Evolutionary conservation across 495 filamentous ascomycete species (phyloP).

Genomic region (Haplographium delicatum): DNA sequence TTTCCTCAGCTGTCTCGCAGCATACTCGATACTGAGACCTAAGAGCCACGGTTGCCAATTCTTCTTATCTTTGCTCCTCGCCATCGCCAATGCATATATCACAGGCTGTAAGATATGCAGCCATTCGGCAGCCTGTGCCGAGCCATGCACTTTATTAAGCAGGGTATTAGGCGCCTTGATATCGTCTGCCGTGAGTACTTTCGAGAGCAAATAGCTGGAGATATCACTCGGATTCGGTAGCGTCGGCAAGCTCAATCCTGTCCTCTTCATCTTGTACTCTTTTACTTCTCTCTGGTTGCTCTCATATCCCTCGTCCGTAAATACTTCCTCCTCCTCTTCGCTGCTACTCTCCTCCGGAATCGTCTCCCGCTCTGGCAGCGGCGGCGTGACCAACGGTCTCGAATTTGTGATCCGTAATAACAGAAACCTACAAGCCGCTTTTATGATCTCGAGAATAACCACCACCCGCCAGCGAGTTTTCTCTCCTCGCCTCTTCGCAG

Average conservation of each 20-base stretch:
- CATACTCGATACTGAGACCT: slow-evolving; percentile 81
- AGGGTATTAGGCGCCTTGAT: slow-evolving; percentile 85
- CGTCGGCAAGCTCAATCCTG: slow-evolving; percentile 73
- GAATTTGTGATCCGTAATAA: slow-evolving; percentile 80
- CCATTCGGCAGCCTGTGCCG: slow-evolving; percentile 73
- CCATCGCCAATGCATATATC: slow-evolving; percentile 81
- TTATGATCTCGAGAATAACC: slow-evolving; percentile 78
- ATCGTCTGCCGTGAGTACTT: slow-evolving; percentile 91
- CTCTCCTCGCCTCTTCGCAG: slow-evolving; percentile 76
- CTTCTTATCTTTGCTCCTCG: slow-evolving; percentile 56
- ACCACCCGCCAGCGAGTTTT: slow-evolving; percentile 82
- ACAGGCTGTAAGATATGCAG: slow-evolving; percentile 87
- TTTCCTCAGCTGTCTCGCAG: slow-evolving; percentile 75
- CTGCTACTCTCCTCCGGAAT: slow-evolving; percentile 46
- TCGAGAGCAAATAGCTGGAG: slow-evolving; percentile 78
- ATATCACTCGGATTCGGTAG: slow-evolving; percentile 77
- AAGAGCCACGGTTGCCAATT: slow-evolving; percentile 89
- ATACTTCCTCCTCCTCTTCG: slow-evolving; percentile 38
- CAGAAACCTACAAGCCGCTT: slow-evolving; percentile 79
- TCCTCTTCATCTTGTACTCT: slow-evolving; percentile 93
- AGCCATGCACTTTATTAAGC: slow-evolving; percentile 68
- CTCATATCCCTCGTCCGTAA: slow-evolving; percentile 24
- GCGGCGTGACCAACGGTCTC: slow-evolving; percentile 76
- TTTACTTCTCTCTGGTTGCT: slow-evolving; percentile 13
- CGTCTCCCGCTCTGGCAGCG: slow-evolving; percentile 78